A percentile compares a stretch with the other conserved stretches of the same genome.
Evolutionary conservation across 2,329 filamentous ascomycete genomes (phyloP).

Genomic region (Akanthomyces lecanii): DNA sequence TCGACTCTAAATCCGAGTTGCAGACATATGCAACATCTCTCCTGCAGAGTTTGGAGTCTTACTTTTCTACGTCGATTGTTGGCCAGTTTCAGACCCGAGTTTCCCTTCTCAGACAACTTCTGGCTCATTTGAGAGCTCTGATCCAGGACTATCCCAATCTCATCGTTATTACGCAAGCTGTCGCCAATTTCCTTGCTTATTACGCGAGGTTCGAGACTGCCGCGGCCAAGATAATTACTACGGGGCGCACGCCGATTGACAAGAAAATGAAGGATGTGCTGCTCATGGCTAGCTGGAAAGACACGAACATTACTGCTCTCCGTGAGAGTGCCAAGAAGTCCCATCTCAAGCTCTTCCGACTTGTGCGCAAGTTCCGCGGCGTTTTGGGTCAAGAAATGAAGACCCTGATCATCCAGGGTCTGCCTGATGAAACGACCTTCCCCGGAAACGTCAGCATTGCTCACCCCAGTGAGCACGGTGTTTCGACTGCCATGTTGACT

Average conservation of each 20-base stretch:
- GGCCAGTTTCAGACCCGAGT: constrained; percentile 77
- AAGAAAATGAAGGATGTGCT: constrained; percentile 93
- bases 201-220: constrained; percentile 66
- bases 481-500: not conserved
- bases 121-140: constrained; percentile 62
- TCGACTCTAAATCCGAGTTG: constrained; percentile 55
- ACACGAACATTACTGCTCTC: constrained; percentile 88
- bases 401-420: constrained; percentile 54
- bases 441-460: constrained; percentile 20
- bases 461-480: not conserved
- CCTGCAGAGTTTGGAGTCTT: constrained; percentile 71
- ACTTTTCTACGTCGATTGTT: constrained; percentile 72
- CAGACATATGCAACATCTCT: constrained; percentile 62
- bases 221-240: constrained; percentile 60
- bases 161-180: constrained; percentile 54
- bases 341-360: constrained; percentile 85
- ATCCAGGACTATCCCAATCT: constrained; percentile 55
- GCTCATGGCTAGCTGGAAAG: constrained; percentile 93
- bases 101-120: constrained; percentile 60
- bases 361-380: constrained; percentile 84
- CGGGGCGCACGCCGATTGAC: constrained; percentile 71
- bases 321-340: constrained; percentile 86
- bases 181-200: constrained; percentile 73
- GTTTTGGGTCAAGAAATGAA: constrained; percentile 74
- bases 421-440: constrained; percentile 47